Evolutionary conservation across 192 early-diverging fungal genomes (phyloP).

Genomic region (Backusella sp.): DNA sequence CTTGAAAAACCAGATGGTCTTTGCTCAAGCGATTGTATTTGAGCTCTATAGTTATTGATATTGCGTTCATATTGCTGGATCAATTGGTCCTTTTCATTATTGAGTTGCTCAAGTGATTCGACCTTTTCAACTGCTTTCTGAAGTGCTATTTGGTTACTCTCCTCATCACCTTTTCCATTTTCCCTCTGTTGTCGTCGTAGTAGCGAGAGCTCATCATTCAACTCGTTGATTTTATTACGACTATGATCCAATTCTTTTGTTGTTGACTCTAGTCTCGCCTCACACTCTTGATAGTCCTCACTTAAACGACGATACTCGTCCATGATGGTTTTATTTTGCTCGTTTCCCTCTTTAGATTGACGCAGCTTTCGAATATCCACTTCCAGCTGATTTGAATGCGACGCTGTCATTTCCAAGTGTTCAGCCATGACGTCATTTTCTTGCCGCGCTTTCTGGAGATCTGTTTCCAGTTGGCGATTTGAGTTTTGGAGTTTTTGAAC

Average conservation of each 20-base stretch:
- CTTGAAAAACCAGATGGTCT: not conserved
- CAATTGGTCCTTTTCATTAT: not conserved
- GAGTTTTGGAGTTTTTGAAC: not conserved
- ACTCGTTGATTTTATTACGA: not conserved
- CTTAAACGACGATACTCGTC: not conserved
- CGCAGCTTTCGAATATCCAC: not conserved
- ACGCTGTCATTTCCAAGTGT: not conserved
- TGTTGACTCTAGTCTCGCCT: not conserved
- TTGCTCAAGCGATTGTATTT: not conserved
- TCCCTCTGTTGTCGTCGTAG: not conserved
- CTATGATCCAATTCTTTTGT: not conserved
- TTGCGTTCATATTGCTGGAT: not conserved
- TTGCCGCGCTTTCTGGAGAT: not conserved
- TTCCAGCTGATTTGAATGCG: not conserved
- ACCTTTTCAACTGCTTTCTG: not conserved
- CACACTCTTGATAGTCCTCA: not conserved
- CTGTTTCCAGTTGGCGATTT: not conserved
- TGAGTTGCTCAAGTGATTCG: not conserved
- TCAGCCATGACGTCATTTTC: not conserved
- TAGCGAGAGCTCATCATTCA: not conserved
- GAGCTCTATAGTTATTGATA: not conserved
- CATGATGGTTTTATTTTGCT: not conserved
- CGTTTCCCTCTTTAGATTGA: not conserved
- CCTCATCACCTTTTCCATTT: not conserved
- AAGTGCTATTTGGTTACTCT: not conserved